Evolutionary conservation across 306 rosid genomes (phyloP), one percentile per base, ranked within the genome.

Genomic region (Acacia melanoxylon): DNA sequence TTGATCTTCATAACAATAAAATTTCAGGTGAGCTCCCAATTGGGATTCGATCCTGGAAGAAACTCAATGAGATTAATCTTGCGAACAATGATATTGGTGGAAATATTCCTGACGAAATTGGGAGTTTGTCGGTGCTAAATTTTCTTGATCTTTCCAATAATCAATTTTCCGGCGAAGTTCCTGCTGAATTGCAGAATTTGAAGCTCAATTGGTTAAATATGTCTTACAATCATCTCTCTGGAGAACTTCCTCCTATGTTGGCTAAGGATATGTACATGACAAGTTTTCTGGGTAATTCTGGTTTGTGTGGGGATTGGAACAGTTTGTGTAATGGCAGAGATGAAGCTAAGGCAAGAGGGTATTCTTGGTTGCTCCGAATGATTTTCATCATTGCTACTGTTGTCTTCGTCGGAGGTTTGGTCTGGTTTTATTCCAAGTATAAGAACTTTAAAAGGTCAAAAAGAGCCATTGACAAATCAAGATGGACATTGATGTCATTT

Each of bases 401-500:
- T 41, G 91, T 93, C 67, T 92, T 95, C 37, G 81, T 87, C 6
- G 78, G 87, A 15, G 98, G 98, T 1, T 89, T 92, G 77, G 84
- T 89, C 45, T 89, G 93, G 91, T 91, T 95, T 83, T 94, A 85
- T 86, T 79, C 89, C 67, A 92, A 86, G 89, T 93, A 93, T 82
- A 87, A 69, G 84, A 87, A 81, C 62, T 90, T 88, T 80, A 88
- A 87, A 79, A 82, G 41, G 59, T 85, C 90, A 1, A 83, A 56
- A 48, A 77, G 88, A 59, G 82, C 91, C n/a, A 80, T 83, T n/a
- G 94, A 89, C 89, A 88, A 89, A 58, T 89, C 97, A 0, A 93
- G 87, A 84, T 95, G 97, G 98, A 95, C 93, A 0, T 46, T 95
- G 86, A 91, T 91, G 93, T 95, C 99, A n/a, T 95, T 95, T 80